These are phyloP conservation scores for Vitis rotundifolia DNA, from an alignment of 164 flowering plant species.

Conservation along the genomic window DNA sequence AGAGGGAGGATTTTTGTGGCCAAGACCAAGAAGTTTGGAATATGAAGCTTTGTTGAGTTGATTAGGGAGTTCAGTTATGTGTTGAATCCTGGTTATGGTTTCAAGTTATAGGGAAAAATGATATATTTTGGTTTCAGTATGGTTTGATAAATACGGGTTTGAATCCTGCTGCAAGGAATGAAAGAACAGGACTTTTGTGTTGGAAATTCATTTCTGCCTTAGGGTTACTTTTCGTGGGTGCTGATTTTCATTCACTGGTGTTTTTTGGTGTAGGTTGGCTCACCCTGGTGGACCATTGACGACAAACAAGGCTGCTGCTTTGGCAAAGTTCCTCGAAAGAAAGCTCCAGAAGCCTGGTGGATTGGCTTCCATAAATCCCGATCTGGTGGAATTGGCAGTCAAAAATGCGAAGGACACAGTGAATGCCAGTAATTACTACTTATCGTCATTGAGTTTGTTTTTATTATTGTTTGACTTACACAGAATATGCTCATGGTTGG, in stretches of 20 bases:
- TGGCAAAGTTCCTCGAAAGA: constrained; percentile 85
- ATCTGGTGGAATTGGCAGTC: constrained; percentile 71
- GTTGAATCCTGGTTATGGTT: no score
- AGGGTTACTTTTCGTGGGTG: neutral
- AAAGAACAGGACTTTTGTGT: neutral
- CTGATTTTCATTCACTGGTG: neutral
- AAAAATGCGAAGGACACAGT: constrained; percentile 75
- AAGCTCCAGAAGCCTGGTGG: constrained; percentile 85
- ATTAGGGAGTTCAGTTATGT: no score
- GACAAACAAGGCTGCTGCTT: constrained; percentile 93
- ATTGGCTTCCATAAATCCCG: constrained; percentile 65
- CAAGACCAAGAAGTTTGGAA: no score
- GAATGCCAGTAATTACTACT: constrained; percentile 33
- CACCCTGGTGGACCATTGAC: constrained; percentile 90
- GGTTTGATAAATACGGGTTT: no score
- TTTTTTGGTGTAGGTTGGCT: constrained; percentile 54
- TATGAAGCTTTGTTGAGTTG: no score
- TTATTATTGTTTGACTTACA: neutral
- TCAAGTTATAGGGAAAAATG: no score
- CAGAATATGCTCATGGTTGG: neutral
- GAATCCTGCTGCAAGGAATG: no score
- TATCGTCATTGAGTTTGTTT: neutral
- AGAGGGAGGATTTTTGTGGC: no score
- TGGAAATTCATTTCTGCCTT: neutral
- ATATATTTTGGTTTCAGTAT: no score